Evolutionary conservation across 1,284 basidiomycete genomes (phyloP).

Genomic region (Pseudozyma thailandica): DNA sequence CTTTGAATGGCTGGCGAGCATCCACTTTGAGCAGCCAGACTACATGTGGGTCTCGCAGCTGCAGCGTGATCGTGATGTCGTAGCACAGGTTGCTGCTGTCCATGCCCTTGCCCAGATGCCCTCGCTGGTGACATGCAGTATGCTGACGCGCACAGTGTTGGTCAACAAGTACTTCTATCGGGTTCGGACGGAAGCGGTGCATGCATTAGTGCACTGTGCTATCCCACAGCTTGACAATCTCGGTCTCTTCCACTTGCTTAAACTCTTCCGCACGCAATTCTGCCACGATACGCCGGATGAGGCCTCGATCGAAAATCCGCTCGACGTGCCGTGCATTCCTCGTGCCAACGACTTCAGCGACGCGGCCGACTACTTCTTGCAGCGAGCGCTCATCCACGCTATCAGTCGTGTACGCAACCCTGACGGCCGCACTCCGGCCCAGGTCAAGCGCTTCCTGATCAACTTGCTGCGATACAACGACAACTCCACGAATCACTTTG

Average conservation of each 20-base stretch:
- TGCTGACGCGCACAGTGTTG: constrained; percentile 89
- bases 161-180: constrained; percentile 97
- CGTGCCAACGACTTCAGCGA: constrained; percentile 94
- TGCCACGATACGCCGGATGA: constrained; percentile 75
- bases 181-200: constrained; percentile 93
- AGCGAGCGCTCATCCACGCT: constrained; percentile 84
- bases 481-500: constrained; percentile 90
- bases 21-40: constrained; percentile 93
- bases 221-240: constrained; percentile 82
- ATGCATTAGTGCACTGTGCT: constrained; percentile 88
- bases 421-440: constrained; percentile 83
- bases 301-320: constrained; percentile 35
- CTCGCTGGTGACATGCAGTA: constrained; percentile 87
- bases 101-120: constrained; percentile 78
- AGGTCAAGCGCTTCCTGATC: constrained; percentile 89
- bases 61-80: constrained; percentile 95
- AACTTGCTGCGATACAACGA: constrained; percentile 93
- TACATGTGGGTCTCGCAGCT: constrained; percentile 99
- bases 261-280: constrained; percentile 86
- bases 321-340: constrained; percentile 79
- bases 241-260: constrained; percentile 94
- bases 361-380: constrained; percentile 90
- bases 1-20: constrained; percentile 94
- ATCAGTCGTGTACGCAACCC: constrained; percentile 83
- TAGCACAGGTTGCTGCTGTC: constrained; percentile 73